phyloP scores from a whole-genome alignment of 1,139 yeast species.

The Meyerozyma guilliermondii region DNA sequence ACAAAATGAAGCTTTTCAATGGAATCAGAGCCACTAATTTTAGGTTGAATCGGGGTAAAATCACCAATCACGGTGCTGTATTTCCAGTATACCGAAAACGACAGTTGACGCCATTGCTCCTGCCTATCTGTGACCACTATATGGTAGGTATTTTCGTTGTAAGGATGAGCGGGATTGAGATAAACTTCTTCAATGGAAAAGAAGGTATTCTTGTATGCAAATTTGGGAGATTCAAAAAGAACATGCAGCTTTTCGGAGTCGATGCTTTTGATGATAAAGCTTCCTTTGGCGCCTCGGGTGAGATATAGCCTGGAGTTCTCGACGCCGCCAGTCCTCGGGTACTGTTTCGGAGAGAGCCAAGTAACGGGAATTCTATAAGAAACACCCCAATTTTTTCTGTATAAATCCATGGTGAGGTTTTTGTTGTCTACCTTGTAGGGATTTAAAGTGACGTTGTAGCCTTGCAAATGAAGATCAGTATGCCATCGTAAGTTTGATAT shows the following conservation, averaged over 20 bases:
- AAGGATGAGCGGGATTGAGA: conserved; percentile 30
- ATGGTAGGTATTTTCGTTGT: conserved; percentile 24
- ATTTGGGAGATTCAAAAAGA: conserved; percentile 21
- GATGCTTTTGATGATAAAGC: conserved; percentile 19
- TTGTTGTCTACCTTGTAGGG: conserved; percentile 20
- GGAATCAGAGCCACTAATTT: conserved; percentile 13
- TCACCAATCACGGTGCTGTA: conserved; percentile 18
- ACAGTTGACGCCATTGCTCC: conserved; percentile 69
- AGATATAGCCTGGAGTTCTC: conserved; percentile 14
- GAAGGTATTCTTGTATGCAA: conserved; percentile 29
- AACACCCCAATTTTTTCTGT: conserved; percentile 20
- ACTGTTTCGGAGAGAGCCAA: conserved; percentile 31
- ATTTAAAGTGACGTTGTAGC: conserved; percentile 29
- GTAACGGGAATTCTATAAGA: conserved; percentile 15
- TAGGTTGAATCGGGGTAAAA: conserved; percentile 37
- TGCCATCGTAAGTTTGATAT: conserved; percentile 22
- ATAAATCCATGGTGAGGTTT: conserved; percentile 27
- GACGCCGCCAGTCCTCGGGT: conserved; percentile 16
- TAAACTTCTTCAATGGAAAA: conserved; percentile 24
- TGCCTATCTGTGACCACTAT: conserved; percentile 29
- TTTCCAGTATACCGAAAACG: conserved; percentile 63
- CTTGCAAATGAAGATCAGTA: conserved; percentile 23
- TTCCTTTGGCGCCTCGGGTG: conserved; percentile 13
- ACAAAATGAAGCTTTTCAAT: conserved; percentile 47
- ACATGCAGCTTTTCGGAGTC: conserved; percentile 14